Percentiles rank a stretch among this genome's conserved stretches.
These are phyloP conservation scores for Phytophthora crassamura DNA, from an alignment of 352 stramenopile genomes.

Conservation along the genomic window DNA sequence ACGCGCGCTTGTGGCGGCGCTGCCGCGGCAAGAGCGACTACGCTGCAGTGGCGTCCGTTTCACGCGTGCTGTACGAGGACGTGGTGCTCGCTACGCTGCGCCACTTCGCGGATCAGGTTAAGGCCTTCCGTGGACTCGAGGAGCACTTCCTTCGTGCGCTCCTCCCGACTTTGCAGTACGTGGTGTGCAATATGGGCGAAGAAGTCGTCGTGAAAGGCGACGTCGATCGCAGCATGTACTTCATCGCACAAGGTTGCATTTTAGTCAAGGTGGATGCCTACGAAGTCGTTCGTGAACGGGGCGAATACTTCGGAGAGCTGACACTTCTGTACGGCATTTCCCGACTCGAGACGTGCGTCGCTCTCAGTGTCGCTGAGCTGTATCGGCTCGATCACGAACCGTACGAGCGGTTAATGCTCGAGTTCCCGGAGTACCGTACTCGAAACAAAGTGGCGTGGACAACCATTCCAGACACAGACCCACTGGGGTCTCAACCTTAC, in stretches of 20 bases:
- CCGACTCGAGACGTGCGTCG: slow-evolving; percentile 65
- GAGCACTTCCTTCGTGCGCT: slow-evolving; percentile 67
- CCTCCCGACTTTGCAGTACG: slow-evolving; percentile 69
- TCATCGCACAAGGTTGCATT: slow-evolving; percentile 69
- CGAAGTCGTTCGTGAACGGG: slow-evolving; percentile 60
- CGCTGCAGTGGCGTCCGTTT: slow-evolving; percentile 49
- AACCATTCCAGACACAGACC: slow-evolving; percentile 8
- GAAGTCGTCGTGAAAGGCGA: slow-evolving; percentile 72
- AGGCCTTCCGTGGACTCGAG: slow-evolving; percentile 59
- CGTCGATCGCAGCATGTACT: slow-evolving; percentile 85
- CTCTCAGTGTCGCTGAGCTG: slow-evolving; percentile 61
- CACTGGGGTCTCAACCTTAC: neutral
- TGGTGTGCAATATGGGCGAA: slow-evolving; percentile 68
- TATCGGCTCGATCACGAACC: slow-evolving; percentile 70
- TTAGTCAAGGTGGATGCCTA: slow-evolving; percentile 59
- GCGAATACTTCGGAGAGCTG: slow-evolving; percentile 71
- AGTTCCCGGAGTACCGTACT: slow-evolving; percentile 71
- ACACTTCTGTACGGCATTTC: slow-evolving; percentile 70
- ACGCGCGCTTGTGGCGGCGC: slow-evolving; percentile 62
- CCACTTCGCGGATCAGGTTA: slow-evolving; percentile 57
- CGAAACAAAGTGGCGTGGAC: slow-evolving; percentile 65
- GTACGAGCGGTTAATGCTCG: slow-evolving; percentile 68
- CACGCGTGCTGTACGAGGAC: slow-evolving; percentile 60
- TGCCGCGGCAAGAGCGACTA: slow-evolving; percentile 60
- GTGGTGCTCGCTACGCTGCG: slow-evolving; percentile 59